Evolutionary conservation across 352 stramenopile genomes (phyloP), one percentile per base, ranked within the genome.

Genomic region (Globisporangium yorkense): DNA sequence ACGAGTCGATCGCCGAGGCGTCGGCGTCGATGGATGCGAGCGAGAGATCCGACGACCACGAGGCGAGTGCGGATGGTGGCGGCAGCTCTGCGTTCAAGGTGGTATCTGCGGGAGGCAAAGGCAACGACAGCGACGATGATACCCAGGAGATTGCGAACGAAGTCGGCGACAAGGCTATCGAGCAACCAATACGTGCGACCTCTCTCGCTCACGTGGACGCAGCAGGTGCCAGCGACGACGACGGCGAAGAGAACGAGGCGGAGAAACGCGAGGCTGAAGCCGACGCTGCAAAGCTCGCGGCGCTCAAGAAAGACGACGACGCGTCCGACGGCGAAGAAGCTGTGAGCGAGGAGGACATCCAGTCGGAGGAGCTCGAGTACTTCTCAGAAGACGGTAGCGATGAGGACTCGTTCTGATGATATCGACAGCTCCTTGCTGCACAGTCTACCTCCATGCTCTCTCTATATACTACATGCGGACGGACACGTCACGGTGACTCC

Each of bases 351-450:
- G 81, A 94, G 20, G 76, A 89, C 7, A 65, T 89, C 2, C 61
- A 85, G 51, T 89, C 78, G 0, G 84, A 91, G 61, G 84, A 94
- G 37, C 68, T 92, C 12, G 82, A 90, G 54, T 94, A 92, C 51
- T 89, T 94, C 60, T 91, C 84, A 37, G 82, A 91, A 54, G 78
- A 94, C 51, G 80, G 58, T 0, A 89, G 82, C 50, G 80, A 91
- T 27, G 82, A 92, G 49, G 84, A 92, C 56, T 91, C 80, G 5
- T 94, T 94, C 59, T 94, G 81, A 70, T 10, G 43, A 3, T 5
- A n/a, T 41, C 37, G 12, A 3, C 37, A 24, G 41, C 2, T 3
- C 15, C 13, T 3, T 24, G 16, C 8, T 24, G 41, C 20, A 5
- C 56, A 20, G 15, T 27, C 39, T 27, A 27, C 24, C 24, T 27